Evolutionary conservation across 768 basidiomycete species (phyloP).

Genomic region (Tricholoma terreum): DNA sequence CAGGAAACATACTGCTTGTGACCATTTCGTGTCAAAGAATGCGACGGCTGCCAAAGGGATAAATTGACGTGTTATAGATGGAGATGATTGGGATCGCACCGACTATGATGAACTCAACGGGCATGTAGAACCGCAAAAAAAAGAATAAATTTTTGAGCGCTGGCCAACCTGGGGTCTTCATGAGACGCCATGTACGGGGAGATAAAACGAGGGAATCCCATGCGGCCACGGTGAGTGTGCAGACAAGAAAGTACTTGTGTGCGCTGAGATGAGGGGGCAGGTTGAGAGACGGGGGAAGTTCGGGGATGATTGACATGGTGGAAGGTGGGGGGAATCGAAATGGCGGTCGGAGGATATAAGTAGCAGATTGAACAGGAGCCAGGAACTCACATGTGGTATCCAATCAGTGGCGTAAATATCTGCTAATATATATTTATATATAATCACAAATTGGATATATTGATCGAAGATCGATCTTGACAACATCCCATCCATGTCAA

Average conservation of each 20-base stretch:
- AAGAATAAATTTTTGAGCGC: conserved; percentile 73
- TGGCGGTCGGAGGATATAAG: conserved; percentile 6
- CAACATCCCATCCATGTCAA: conserved; percentile 15
- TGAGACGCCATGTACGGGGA: conserved; percentile 72
- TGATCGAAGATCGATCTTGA: too few relatives aligned
- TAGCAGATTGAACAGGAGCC: too few relatives aligned
- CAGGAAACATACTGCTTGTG: conserved; percentile 42
- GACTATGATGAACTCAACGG: conserved; percentile 72
- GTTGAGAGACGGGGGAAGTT: conserved; percentile 65
- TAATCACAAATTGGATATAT: too few relatives aligned
- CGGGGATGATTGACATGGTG: conserved; percentile 29
- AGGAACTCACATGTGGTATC: too few relatives aligned
- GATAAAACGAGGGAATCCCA: conserved; percentile 88
- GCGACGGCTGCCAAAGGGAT: conserved; percentile 55
- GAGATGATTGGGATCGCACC: conserved; percentile 37
- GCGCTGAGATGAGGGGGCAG: conserved; percentile 77
- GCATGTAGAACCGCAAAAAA: conserved; percentile 74
- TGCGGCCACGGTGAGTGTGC: conserved; percentile 84
- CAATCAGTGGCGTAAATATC: neutral
- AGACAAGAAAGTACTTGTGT: conserved; percentile 88
- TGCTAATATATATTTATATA: too few relatives aligned
- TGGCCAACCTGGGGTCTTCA: conserved; percentile 68
- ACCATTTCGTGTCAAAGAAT: conserved; percentile 78
- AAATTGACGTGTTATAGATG: neutral
- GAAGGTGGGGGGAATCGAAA: conserved; percentile 8